phyloP scores from a whole-genome alignment of 352 stramenopile genomes.

The Pythium oligandrum region DNA sequence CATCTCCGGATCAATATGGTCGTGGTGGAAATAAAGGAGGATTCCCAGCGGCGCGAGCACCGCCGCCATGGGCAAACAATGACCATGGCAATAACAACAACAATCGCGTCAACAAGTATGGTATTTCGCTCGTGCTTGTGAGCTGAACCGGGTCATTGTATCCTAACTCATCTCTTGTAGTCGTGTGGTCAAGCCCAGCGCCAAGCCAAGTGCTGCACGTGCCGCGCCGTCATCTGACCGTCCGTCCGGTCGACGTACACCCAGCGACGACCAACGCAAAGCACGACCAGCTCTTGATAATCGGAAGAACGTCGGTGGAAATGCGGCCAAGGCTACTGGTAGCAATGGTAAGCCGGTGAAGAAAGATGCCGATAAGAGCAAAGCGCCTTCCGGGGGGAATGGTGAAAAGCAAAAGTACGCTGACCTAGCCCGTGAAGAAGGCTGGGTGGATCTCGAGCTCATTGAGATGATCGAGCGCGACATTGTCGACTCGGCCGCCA shows the following conservation, averaged over 20 bases:
- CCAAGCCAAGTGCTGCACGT: background rate
- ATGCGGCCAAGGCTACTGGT: slow-evolving; percentile 16
- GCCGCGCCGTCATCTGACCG: slow-evolving; percentile 8
- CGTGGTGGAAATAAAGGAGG: slow-evolving; percentile 12
- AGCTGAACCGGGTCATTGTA: background rate
- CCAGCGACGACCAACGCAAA: slow-evolving; percentile 49
- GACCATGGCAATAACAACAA: slow-evolving; percentile 31
- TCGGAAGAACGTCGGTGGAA: slow-evolving; percentile 16
- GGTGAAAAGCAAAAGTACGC: slow-evolving; percentile 71
- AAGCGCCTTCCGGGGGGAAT: slow-evolving; percentile 30
- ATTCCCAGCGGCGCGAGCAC: slow-evolving; percentile 17
- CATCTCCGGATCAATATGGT: slow-evolving; percentile 43
- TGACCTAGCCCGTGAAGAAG: slow-evolving; percentile 71
- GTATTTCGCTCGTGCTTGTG: too few relatives aligned
- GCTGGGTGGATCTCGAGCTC: slow-evolving; percentile 71
- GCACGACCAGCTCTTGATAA: slow-evolving; percentile 25
- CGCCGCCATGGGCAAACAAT: slow-evolving; percentile 53
- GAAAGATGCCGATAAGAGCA: slow-evolving; percentile 20
- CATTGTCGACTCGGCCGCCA: slow-evolving; percentile 73
- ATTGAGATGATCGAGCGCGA: slow-evolving; percentile 86
- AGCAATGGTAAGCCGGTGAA: slow-evolving; percentile 19
- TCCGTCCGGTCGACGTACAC: slow-evolving; percentile 45
- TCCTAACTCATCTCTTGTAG: slow-evolving; percentile 12
- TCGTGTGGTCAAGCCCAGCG: slow-evolving; percentile 25
- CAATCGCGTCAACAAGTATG: slow-evolving; percentile 22